These are phyloP conservation scores for Epichloe sibirici DNA, from an alignment of 2,329 filamentous ascomycete species.

Conservation along the genomic window DNA sequence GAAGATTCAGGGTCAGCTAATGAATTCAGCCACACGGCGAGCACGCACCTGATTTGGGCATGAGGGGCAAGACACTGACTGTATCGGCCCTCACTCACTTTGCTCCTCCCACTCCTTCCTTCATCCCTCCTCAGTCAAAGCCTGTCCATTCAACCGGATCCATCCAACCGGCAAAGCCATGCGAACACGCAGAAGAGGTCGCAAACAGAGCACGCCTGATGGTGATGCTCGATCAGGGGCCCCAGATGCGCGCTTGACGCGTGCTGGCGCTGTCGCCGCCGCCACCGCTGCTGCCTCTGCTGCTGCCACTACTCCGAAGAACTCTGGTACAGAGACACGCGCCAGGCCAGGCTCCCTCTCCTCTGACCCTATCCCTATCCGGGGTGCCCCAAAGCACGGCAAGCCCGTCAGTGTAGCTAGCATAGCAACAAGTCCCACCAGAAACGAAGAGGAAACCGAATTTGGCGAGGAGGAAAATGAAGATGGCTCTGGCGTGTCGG, in stretches of 20 bases:
- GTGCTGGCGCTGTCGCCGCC: neutral
- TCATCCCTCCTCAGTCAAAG: neutral
- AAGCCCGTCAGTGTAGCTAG: conserved; percentile 2
- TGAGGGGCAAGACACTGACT: neutral
- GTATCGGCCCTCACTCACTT: neutral
- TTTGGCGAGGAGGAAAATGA: conserved; percentile 1
- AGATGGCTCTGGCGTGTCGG: neutral
- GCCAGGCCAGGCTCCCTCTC: neutral
- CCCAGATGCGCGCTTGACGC: neutral
- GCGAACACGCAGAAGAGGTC: neutral
- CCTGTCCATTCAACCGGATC: neutral
- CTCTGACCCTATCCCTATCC: neutral
- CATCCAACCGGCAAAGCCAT: neutral
- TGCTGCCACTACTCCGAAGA: neutral
- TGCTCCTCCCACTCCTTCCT: neutral
- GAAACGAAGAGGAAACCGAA: neutral
- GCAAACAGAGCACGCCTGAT: neutral
- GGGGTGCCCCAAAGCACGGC: conserved; percentile 1
- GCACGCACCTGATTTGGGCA: neutral
- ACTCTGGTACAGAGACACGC: neutral
- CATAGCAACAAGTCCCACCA: neutral
- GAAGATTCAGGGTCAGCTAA: neutral
- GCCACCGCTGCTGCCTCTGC: neutral
- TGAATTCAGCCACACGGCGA: neutral
- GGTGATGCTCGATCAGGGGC: neutral